Base-by-base conservation (phyloP, 2,329 filamentous ascomycete genomes). In the Colletotrichum salicis region DNA sequence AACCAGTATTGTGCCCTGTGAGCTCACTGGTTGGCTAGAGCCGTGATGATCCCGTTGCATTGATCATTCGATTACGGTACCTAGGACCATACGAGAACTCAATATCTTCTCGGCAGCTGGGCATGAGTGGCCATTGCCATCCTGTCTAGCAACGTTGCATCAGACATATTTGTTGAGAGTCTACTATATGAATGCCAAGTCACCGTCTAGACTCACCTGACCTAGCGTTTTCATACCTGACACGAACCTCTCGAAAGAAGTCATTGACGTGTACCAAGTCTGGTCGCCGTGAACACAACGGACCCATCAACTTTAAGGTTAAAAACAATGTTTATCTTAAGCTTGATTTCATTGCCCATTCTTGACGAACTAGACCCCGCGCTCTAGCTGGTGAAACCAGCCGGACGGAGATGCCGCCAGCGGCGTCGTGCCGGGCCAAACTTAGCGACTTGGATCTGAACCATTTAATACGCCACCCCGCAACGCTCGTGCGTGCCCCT, bases 381-480 rank as follows among this genome's bases (percentile, higher is more conserved):
- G 35, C 51, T 19, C 41, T 31, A 37, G 11, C 35, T 37, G 10
- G 27, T 45, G 27, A 70, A 70, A 59, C 62, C 13, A 54, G 8
- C 27, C 15, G 33, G 33, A 48, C 62, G 45, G 45, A n/a, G 22
- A 45, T 31, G 35, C 55, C 48, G 33, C 41, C 35, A 55, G 24
- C 67, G 35, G 56, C 55, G 55, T 45, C 54, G 45, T 29, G 55
- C 45, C 55, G 55, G 12, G 19, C 27, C 33, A 22, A 29, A 31
- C 55, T 31, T 27, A n/a, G 27, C 24, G 27, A 24, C 27, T 8
- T 10, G 31, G 12, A 37, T 27, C 12, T 22, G 7, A 8, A 12
- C 13, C 15, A 29, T 22, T n/a, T n/a, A n/a, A n/a, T n/a, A 27
- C 56, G 63, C 63, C 48, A 70, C 55, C 63, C 48, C 61, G 56